These are phyloP conservation scores for Craterostigma plantagineum DNA, from an alignment of 257 asterid genomes.

Conservation along the genomic window DNA sequence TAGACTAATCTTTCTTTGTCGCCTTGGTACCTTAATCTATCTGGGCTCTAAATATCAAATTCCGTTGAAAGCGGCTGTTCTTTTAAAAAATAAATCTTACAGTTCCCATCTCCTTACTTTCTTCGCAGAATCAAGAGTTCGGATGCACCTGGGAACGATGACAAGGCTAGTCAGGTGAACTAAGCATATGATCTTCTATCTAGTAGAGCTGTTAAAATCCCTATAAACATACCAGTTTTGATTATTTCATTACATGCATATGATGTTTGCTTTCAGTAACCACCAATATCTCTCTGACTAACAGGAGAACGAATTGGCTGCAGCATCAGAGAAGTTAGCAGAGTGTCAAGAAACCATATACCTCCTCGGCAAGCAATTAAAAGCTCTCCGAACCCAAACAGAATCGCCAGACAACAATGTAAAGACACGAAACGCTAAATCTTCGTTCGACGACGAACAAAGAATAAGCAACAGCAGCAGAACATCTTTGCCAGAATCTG, in stretches of 20 bases:
- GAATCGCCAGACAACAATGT: conserved; percentile 20
- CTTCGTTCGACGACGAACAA: conserved; percentile 25
- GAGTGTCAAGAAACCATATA: conserved; percentile 90
- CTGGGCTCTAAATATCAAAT: too few relatives aligned
- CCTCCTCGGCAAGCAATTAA: conserved; percentile 82
- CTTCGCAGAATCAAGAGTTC: conserved; percentile 14
- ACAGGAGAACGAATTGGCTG: conserved; percentile 74
- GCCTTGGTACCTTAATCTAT: too few relatives aligned
- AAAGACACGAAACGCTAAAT: conserved; percentile 26
- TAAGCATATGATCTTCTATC: too few relatives aligned
- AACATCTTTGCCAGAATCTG: conserved; percentile 21
- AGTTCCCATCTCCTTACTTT: neutral
- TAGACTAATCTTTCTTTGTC: conserved; percentile 8
- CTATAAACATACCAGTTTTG: too few relatives aligned
- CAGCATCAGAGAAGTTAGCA: conserved; percentile 80
- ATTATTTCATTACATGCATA: too few relatives aligned
- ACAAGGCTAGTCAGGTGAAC: conserved; percentile 20
- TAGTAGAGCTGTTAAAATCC: too few relatives aligned
- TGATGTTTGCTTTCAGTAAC: neutral
- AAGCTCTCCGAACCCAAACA: conserved; percentile 54
- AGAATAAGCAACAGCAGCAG: conserved; percentile 8
- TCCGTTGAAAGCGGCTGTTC: too few relatives aligned
- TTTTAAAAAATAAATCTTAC: too few relatives aligned
- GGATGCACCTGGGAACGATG: conserved; percentile 13
- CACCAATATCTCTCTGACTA: too few relatives aligned